Percentiles rank a stretch among this genome's conserved stretches.
Evolutionary conservation across 2,329 filamentous ascomycete species (phyloP).

Genomic region (Penicillium sp.): DNA sequence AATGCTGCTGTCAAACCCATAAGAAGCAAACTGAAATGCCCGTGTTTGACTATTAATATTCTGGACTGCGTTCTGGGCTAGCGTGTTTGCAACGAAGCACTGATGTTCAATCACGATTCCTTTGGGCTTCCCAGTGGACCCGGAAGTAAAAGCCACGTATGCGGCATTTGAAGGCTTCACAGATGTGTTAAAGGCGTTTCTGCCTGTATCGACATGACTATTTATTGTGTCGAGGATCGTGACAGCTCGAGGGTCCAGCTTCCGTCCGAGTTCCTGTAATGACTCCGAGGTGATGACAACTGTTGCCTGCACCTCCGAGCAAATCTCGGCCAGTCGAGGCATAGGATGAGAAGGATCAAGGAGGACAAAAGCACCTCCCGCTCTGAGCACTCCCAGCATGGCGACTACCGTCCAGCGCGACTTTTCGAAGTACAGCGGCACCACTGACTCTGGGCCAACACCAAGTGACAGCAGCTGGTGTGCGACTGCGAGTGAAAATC

Average conservation of each 20-base stretch:
- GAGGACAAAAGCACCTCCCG: constrained; percentile 10
- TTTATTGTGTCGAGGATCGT: neutral
- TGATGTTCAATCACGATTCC: constrained; percentile 34
- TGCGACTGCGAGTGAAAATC: neutral
- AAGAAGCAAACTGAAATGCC: constrained; percentile 33
- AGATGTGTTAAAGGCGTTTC: neutral
- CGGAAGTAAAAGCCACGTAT: constrained; percentile 40
- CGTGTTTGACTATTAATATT: constrained; percentile 32
- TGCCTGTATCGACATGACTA: neutral
- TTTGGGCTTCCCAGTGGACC: constrained; percentile 39
- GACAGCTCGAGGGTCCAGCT: neutral
- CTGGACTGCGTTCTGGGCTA: constrained; percentile 37
- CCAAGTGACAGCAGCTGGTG: neutral
- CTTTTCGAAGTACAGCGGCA: constrained; percentile 10
- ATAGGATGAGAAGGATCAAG: constrained; percentile 4
- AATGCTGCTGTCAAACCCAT: constrained; percentile 20
- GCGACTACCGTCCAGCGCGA: constrained; percentile 7
- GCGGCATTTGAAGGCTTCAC: constrained; percentile 13
- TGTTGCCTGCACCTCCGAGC: neutral
- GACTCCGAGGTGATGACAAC: neutral
- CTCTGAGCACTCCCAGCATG: constrained; percentile 8
- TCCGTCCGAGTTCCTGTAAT: neutral
- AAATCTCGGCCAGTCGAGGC: neutral
- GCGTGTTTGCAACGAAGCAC: constrained; percentile 3
- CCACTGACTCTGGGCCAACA: constrained; percentile 3